A percentile compares a stretch with the other conserved stretches of the same genome.
Conservation (phyloP, 305 asterid species). For the Fraxinus nigra region DNA sequence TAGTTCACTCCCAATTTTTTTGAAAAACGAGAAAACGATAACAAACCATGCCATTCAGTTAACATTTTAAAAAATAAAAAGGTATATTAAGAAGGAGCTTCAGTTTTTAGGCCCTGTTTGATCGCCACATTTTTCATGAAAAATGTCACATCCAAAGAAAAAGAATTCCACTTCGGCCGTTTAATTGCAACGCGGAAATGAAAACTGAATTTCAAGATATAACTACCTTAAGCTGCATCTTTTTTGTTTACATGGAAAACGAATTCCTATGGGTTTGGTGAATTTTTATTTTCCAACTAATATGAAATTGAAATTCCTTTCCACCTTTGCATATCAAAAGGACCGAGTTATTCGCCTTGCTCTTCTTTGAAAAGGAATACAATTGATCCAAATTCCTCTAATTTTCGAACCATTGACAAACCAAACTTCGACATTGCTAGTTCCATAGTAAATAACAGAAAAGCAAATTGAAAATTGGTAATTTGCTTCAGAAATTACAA, state of each 20-base stretch:
- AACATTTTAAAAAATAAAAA: too few species aligned
- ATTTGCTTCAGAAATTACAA: not conserved
- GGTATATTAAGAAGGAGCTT: not conserved
- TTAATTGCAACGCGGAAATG: too few species aligned
- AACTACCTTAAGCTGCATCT: too few species aligned
- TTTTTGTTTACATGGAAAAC: too few species aligned
- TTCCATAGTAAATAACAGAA: not conserved
- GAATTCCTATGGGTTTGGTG: too few species aligned
- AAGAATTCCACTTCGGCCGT: too few species aligned
- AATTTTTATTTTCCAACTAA: too few species aligned
- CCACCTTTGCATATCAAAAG: too few species aligned
- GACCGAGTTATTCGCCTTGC: conserved; percentile 30
- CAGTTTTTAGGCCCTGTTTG: not conserved
- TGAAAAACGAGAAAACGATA: not conserved
- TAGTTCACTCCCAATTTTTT: not conserved
- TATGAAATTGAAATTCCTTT: too few species aligned
- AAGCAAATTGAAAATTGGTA: not conserved
- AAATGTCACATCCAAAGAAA: too few species aligned
- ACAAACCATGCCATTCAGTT: not conserved
- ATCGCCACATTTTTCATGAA: too few species aligned
- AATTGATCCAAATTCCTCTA: conserved; percentile 55
- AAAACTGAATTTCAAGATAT: too few species aligned
- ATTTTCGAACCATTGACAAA: not conserved
- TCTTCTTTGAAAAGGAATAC: conserved; percentile 45
- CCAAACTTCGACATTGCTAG: not conserved